A percentile compares a stretch with the other conserved stretches of the same genome.
Evolutionary conservation across 371 early-diverging fungal genomes (phyloP).

Genomic region (Lichtheimia ornata): DNA sequence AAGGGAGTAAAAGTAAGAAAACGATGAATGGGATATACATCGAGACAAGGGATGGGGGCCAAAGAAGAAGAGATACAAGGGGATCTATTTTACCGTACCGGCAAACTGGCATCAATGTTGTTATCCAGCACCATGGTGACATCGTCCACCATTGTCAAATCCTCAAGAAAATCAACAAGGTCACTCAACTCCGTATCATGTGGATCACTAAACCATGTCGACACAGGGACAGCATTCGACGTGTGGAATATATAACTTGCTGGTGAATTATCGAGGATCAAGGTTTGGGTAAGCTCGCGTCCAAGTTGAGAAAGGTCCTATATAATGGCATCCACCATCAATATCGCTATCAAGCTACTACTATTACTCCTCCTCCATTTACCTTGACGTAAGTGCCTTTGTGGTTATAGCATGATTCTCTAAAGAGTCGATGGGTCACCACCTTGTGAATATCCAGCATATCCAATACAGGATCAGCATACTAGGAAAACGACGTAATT

Average conservation of each 20-base stretch:
- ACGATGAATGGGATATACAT: slow-evolving; percentile 1
- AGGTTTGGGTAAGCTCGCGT: slow-evolving; percentile 73
- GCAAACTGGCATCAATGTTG: slow-evolving; percentile 6
- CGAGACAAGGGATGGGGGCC: slow-evolving; percentile 6
- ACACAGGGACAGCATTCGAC: slow-evolving; percentile 93
- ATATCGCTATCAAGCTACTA: neutral
- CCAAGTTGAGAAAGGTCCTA: slow-evolving; percentile 84
- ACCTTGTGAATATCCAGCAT: slow-evolving; percentile 84
- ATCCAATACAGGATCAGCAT: slow-evolving; percentile 96
- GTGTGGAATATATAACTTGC: slow-evolving; percentile 94
- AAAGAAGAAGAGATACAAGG: neutral
- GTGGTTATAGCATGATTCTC: slow-evolving; percentile 94
- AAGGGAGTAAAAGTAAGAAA: slow-evolving; percentile 8
- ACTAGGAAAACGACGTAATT: slow-evolving; percentile 53
- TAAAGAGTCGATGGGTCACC: slow-evolving; percentile 89
- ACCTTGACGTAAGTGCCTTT: slow-evolving; percentile 96
- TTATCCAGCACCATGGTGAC: slow-evolving; percentile 81
- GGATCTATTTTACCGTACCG: neutral
- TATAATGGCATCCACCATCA: neutral
- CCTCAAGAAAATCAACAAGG: slow-evolving; percentile 90
- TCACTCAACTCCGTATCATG: slow-evolving; percentile 94
- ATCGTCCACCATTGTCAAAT: slow-evolving; percentile 84
- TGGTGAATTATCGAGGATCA: slow-evolving; percentile 91
- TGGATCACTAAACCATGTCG: slow-evolving; percentile 94
- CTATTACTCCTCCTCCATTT: slow-evolving; percentile 7